Base-by-base conservation (phyloP, 306 rosid species). In the Vicia sativa region DNA sequence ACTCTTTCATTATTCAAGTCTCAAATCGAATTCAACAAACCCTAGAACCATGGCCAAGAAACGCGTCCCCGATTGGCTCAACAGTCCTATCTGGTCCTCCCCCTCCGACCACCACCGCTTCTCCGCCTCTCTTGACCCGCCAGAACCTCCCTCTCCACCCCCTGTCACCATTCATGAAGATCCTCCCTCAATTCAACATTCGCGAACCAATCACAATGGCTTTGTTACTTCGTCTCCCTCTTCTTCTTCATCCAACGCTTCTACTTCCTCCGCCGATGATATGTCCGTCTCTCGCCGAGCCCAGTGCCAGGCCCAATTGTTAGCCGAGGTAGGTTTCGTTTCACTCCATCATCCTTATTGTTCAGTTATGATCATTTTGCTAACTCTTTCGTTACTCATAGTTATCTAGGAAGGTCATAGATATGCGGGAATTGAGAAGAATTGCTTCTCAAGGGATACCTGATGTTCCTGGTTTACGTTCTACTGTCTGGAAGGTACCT, bases 11-110 rank as follows among this genome's bases (percentile, higher is more conserved):
- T 7, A 13, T 34, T 35, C 26, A 11, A 19, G 19, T 19, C 50
- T 61, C 5, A 5, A 60, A 37, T 19, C 28, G 2, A 49, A 11
- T 4, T 14, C 4, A 18, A 67, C 25, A 50, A 79, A 53, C 87
- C 82, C 84, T 76, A 72, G 76, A 14, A 49, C 0, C 2, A 86
- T 87, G 98, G 84, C 68, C 80, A 93, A 88, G 89, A 93, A 93
- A 81, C 85, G 82, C 1, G 96, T 93, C 0, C 98, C 98, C 23
- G 96, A 93, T 41, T 93, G 98, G 98, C 91, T 93, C 80, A 93
- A 93, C 75, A 93, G 95, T 78, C 86, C 97, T 44, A 82, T 93
- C 44, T 93, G 97, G 98, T 81, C 92, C 26, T 70, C 91, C 5
- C 70, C 69, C 50, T 2, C 88, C 73, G 93, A 87, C 56, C 68